Conservation (phyloP, 2,329 filamentous ascomycete genomes). For the Claviceps fusiformis region DNA sequence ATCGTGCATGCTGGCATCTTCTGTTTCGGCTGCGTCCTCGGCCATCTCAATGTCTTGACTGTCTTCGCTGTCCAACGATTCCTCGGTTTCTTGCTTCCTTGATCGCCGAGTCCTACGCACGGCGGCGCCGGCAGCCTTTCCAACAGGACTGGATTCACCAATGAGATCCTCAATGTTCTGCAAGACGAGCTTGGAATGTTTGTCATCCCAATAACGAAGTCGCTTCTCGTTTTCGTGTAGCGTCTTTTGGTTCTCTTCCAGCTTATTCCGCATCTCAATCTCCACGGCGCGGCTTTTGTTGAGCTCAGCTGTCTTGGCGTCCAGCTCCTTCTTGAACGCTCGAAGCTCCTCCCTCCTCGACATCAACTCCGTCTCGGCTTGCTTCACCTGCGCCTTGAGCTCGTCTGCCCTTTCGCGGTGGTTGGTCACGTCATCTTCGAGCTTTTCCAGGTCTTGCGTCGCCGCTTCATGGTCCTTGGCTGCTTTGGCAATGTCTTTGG, state of each 20-base stretch:
- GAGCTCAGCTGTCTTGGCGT: conserved; percentile 71
- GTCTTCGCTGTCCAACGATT: conserved; percentile 7
- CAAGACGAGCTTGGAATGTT: conserved; percentile 68
- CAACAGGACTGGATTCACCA: conserved; percentile 20
- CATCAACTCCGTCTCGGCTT: conserved; percentile 66
- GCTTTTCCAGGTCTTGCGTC: conserved; percentile 56
- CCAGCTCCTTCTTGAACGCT: conserved; percentile 69
- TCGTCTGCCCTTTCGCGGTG: conserved; percentile 65
- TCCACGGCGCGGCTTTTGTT: conserved; percentile 82
- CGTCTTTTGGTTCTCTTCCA: conserved; percentile 90
- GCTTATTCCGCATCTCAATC: conserved; percentile 96
- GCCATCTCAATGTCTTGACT: conserved; percentile 22
- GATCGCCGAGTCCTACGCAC: conserved; percentile 13
- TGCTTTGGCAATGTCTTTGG: conserved; percentile 69
- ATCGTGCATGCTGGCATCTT: conserved; percentile 11
- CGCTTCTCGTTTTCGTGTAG: conserved; percentile 76
- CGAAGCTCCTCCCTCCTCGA: conserved; percentile 70
- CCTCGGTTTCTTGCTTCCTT: conserved; percentile 10
- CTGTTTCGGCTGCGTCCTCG: conserved; percentile 18
- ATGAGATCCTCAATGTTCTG: conserved; percentile 66
- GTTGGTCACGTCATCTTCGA: conserved; percentile 65
- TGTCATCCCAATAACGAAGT: conserved; percentile 76
- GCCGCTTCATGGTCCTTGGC: conserved; percentile 65
- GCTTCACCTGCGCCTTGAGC: conserved; percentile 59
- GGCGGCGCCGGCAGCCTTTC: conserved; percentile 8